These are phyloP conservation scores for Kwoniella bestiolae DNA, from an alignment of 768 basidiomycete genomes.

Conservation along the genomic window DNA sequence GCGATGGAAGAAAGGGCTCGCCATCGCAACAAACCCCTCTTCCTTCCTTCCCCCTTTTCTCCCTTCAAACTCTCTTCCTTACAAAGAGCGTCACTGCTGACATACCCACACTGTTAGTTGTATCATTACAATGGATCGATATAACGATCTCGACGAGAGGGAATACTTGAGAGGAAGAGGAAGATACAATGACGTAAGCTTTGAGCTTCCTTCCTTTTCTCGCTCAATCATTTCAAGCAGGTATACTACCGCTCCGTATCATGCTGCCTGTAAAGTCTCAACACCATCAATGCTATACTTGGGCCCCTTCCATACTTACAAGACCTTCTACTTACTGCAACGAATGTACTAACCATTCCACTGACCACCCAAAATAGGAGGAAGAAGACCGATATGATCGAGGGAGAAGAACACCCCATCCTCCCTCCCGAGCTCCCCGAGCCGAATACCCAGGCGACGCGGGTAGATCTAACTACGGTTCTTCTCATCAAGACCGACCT, in stretches of 20 bases:
- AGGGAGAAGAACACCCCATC: not conserved
- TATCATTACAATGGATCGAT: slow-evolving; percentile 15
- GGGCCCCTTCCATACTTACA: not conserved
- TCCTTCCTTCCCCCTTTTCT: not conserved
- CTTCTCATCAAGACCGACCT: not conserved
- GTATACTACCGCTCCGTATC: not conserved
- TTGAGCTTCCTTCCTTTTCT: not conserved
- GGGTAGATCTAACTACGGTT: not conserved
- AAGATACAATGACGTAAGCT: slow-evolving; percentile 12
- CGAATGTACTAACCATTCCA: not conserved
- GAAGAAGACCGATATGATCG: not conserved
- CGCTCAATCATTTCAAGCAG: not conserved
- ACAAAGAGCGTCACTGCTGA: not conserved
- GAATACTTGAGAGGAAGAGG: slow-evolving; percentile 11
- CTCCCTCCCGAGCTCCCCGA: slow-evolving; percentile 1
- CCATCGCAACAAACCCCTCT: not conserved
- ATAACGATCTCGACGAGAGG: slow-evolving; percentile 18
- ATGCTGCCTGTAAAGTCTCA: not conserved
- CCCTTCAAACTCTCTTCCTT: not conserved
- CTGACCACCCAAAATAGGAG: slow-evolving; percentile 1
- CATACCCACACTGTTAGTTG: not conserved
- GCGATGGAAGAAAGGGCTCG: not conserved
- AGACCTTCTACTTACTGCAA: not conserved
- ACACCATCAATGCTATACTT: not conserved
- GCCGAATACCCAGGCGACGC: not conserved